A percentile compares a stretch with the other conserved stretches of the same genome.
Conservation (phyloP, 2,329 filamentous ascomycete species). For the Neurospora sp. region DNA sequence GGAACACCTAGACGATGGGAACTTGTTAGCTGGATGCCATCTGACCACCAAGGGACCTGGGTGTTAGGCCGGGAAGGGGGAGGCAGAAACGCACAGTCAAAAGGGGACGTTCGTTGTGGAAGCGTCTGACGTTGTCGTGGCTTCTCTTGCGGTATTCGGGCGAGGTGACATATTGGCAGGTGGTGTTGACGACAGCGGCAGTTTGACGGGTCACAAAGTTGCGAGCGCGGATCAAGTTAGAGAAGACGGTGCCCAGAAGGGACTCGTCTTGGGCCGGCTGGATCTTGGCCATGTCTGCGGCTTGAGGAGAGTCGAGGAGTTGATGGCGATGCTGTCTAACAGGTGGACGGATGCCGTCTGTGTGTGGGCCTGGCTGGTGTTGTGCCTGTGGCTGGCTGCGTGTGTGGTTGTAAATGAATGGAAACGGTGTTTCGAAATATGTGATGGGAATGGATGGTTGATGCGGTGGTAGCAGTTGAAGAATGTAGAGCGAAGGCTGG, state of each 20-base stretch:
- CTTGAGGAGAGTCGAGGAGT: not conserved
- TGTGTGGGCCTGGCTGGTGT: too few species aligned
- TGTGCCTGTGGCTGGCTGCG: not conserved
- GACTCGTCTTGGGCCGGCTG: not conserved
- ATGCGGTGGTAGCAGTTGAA: not conserved
- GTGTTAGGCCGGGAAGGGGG: not conserved
- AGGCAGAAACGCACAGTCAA: not conserved
- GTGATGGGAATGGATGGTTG: not conserved
- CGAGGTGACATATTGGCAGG: not conserved
- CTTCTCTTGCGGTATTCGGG: not conserved
- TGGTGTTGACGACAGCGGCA: not conserved
- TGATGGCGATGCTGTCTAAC: not conserved
- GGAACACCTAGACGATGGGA: not conserved
- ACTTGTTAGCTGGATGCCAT: not conserved
- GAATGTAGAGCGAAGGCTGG: not conserved
- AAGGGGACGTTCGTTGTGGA: not conserved
- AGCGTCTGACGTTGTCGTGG: not conserved
- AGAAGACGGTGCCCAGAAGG: not conserved
- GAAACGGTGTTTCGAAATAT: not conserved
- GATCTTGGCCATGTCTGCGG: not conserved
- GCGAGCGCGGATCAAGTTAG: not conserved
- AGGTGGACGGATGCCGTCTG: too few species aligned
- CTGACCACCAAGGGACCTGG: not conserved
- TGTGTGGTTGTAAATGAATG: not conserved
- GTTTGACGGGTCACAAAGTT: not conserved